Evolutionary conservation across 257 asterid species (phyloP).

Genomic region (Nicotiana otophora): DNA sequence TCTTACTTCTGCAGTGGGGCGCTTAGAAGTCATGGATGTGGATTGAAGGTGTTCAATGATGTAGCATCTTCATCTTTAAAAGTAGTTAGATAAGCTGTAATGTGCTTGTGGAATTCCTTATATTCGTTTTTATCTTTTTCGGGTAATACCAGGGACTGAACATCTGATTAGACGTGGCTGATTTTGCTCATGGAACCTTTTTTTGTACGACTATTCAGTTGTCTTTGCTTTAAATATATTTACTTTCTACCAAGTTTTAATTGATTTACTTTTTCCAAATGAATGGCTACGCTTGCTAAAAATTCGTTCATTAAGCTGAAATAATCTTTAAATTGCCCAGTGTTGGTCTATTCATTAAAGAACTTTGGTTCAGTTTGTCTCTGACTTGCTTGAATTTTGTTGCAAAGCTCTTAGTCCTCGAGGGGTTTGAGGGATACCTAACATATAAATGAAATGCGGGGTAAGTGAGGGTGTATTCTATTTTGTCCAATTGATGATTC

Average conservation of each 20-base stretch:
- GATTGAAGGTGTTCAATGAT: background rate
- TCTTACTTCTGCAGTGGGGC: background rate
- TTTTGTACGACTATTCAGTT: background rate
- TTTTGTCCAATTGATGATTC: background rate
- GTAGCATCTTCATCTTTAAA: background rate
- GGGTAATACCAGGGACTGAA: background rate
- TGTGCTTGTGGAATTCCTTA: background rate
- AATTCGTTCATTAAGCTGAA: background rate
- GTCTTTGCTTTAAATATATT: background rate
- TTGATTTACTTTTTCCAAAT: background rate
- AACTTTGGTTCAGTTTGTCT: background rate
- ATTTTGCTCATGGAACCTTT: background rate
- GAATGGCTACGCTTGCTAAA: background rate
- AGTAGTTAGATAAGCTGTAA: background rate
- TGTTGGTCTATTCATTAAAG: background rate
- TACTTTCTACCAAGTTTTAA: background rate
- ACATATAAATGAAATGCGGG: background rate
- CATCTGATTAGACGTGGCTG: background rate
- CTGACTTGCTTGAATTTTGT: background rate
- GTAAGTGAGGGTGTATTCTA: background rate
- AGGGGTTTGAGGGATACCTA: background rate
- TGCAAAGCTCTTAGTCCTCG: background rate
- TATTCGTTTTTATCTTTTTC: background rate
- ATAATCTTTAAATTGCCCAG: background rate
- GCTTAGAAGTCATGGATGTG: background rate